Percentiles rank a stretch among this genome's conserved stretches.
phyloP scores from a whole-genome alignment of 768 basidiomycete species.

The Favolaschia claudopus region DNA sequence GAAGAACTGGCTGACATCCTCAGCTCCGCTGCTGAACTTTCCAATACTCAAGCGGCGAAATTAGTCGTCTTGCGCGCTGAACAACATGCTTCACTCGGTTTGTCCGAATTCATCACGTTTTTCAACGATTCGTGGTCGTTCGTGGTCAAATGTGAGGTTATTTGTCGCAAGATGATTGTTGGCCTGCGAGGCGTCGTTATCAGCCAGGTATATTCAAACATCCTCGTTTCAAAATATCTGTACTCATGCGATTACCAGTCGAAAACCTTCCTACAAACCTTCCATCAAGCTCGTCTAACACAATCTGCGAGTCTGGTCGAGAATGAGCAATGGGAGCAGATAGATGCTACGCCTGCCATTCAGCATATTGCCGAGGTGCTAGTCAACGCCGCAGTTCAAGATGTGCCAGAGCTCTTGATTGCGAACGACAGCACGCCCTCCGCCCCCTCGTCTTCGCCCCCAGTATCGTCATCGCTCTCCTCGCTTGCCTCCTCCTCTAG shows the following conservation, averaged over 20 bases:
- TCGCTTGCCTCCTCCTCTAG: conserved; percentile 21
- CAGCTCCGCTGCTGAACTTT: conserved; percentile 82
- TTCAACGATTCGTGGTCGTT: conserved; percentile 92
- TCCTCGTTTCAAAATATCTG: neutral
- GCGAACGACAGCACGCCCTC: conserved; percentile 32
- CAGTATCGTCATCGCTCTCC: conserved; percentile 10
- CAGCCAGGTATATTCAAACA: conserved; percentile 64
- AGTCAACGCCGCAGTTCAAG: conserved; percentile 81
- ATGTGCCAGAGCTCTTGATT: conserved; percentile 74
- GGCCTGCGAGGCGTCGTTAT: conserved; percentile 87
- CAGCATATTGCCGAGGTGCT: conserved; percentile 80
- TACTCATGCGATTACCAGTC: conserved; percentile 56
- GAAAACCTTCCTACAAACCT: conserved; percentile 84
- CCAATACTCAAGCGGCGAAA: conserved; percentile 83
- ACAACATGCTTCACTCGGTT: conserved; percentile 74
- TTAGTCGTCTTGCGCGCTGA: conserved; percentile 81
- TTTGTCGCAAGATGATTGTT: conserved; percentile 92
- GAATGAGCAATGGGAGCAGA: conserved; percentile 92
- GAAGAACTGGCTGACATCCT: conserved; percentile 82
- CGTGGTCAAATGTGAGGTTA: conserved; percentile 85
- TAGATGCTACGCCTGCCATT: conserved; percentile 69
- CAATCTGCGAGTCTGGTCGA: conserved; percentile 90
- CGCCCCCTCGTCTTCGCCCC: conserved; percentile 26
- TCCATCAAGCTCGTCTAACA: conserved; percentile 83
- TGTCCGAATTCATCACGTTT: conserved; percentile 79